Base-by-base conservation (phyloP, 2,329 filamentous ascomycete species). In the Colletotrichum lupini region DNA sequence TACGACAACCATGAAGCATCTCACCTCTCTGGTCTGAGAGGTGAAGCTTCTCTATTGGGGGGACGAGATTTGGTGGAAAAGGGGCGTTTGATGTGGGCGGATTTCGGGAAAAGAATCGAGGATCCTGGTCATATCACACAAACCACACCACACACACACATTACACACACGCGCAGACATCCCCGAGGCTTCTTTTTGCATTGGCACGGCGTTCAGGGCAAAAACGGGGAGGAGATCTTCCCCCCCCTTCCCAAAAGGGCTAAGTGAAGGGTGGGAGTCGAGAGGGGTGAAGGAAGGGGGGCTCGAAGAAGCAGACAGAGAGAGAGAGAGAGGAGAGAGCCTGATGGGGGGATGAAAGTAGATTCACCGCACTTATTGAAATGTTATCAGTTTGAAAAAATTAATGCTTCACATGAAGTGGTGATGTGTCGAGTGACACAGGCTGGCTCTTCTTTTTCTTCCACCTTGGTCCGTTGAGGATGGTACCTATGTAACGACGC, bases 131-230 rank as follows among this genome's bases (percentile, higher is more conserved):
- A 49, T 49, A n/a, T n/a, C 42, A 19, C 19, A 49, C 42, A n/a
- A 14, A 6, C 7, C 37, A 46, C 19, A n/a, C 7, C 19, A 19
- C 19, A 49, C 19, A 46, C 11, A 42, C 16, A 42, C 37, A 37
- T 37, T 37, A 37, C 35, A 42, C 37, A 42, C 16, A n/a, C 16
- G n/a, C 16, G 30, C 6, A 64, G 53, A 52, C 24, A 67, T 57
- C 35, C 64, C 59, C 58, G 28, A 68, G 64, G 65, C 46, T 61
- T 71, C 68, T 75, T 69, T 73, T 73, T 66, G 70, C 73, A 75
- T 75, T 74, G 74, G 72, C 72, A 75, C 67, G 74, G 74, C 74
- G 74, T 75, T 75, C 67, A 69, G 74, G 74, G 67, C 71, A 69
- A 72, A 63, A 30, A 59, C 19, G 7, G 57, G 65, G 28, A 12